Base-by-base conservation (phyloP, 306 rosid species). In the Inga leiocalycina region DNA sequence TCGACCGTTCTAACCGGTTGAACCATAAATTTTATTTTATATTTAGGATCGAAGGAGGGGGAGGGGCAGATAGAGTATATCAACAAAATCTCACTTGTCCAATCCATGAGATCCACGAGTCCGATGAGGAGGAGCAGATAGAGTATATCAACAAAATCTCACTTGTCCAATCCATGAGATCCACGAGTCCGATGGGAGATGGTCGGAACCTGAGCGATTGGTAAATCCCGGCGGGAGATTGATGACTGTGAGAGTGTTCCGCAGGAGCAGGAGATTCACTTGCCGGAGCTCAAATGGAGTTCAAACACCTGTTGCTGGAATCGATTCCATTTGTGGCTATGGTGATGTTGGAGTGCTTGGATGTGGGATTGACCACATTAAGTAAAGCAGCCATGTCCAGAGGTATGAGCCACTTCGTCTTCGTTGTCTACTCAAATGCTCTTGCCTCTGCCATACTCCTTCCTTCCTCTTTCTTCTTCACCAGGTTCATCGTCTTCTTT, bases 401-500 rank as follows among this genome's bases (percentile, higher is more conserved):
- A 86, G 91, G 91, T 70, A 86, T 89, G 89, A 89, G 46, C 35
- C 87, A 89, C 72, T 86, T 81, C 37, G 81, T 89, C 48, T 86
- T 89, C 39, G 88, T 89, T 37, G 84, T 84, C 70, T 89, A 89
- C 84, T 89, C 91, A 43, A 89, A 89, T 46, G 88, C 89, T 64
- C 85, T 89, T 39, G 89, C 88, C 35, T 51, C 91, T 61, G 11
- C 77, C 19, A 80, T 89, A 1, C 91, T 89, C 81, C 65, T 86
- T 35, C 89, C 88, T 78, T 77, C 78, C 45, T 67, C 87, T 80
- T 86, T 89, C 85, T 0, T 86, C 86, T 15, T 80, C 87, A 62
- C 68, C 87, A 81, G 87, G 85, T 81, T 0, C 37, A 37, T 0
- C 5, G 3, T 6, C 20, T 10, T 7, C 10, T 16, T 61, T 22